Evolutionary conservation across 345 rosid genomes (phyloP), one percentile per base, ranked within the genome.

Genomic region (Microcos paniculata): DNA sequence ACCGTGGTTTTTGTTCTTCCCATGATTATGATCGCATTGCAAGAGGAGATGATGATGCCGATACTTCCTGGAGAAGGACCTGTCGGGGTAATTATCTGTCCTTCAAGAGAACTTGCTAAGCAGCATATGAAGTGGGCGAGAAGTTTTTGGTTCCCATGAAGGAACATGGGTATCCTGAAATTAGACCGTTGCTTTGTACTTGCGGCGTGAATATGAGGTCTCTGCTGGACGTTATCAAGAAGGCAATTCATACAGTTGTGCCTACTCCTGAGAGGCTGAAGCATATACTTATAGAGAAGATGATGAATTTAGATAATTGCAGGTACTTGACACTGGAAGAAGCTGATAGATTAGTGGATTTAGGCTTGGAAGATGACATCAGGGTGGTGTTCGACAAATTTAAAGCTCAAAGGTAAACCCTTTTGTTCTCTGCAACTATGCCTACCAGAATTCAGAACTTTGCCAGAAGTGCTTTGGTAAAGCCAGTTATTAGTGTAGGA

Each of bases 301-400:
- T 91, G 80, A 93, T 91, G 99, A 94, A 55, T 84, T 81, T 93
- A 72, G 97, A 94, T 80, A 91, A 87, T 70, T 93, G 98, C 95
- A 90, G 98, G 90, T 94, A 92, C 68, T 82, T 94, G 86, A 92
- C 98, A 56, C 80, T 94, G 72, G 98, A 94, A 79, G 98, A 94
- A 85, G 98, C 98, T 11, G 98, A 94, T 82, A 87, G 98, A 67
- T 82, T 92, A 77, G 98, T 94, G 78, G 98, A 94, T 87, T 86
- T 91, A 84, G 98, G 98, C 48, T 94, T 92, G 73, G 98, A 94
- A 84, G 98, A 92, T 78, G 98, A 94, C 85, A 94, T 94, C 62
- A 90, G 98, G 71, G 98, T 91, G 84, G 98, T 92, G 43, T 94
- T 94, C 73, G 96, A 94, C 80, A 92, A 92, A 79, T 91, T 94